phyloP scores from a whole-genome alignment of 768 basidiomycete species.

The Scleroderma bovista region DNA sequence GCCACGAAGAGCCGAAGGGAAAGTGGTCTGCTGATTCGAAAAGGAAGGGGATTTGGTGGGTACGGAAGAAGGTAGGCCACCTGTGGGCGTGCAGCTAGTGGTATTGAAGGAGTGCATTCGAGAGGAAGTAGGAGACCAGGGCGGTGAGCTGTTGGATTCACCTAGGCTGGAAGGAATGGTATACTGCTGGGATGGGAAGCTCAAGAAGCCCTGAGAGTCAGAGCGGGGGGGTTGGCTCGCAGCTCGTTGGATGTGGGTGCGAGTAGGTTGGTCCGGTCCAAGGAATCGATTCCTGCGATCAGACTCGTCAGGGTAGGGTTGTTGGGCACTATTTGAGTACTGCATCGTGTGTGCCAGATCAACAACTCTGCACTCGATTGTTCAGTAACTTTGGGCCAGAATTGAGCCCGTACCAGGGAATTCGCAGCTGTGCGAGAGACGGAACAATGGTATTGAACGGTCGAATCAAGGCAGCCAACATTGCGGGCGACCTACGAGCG shows the following conservation, averaged over 20 bases:
- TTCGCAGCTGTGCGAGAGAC: too few relatives aligned
- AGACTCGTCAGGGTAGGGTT: slow-evolving; percentile 39
- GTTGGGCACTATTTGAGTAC: slow-evolving; percentile 27
- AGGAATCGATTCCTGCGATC: slow-evolving; percentile 63
- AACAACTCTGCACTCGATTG: too few relatives aligned
- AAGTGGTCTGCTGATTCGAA: slow-evolving; percentile 51
- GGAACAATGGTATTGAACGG: too few relatives aligned
- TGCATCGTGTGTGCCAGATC: too few relatives aligned
- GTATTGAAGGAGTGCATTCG: slow-evolving; percentile 42
- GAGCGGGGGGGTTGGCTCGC: slow-evolving; percentile 64
- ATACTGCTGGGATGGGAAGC: slow-evolving; percentile 49
- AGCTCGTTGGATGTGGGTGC: slow-evolving; percentile 55
- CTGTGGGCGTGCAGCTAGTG: background rate
- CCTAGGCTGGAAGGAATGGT: slow-evolving; percentile 47
- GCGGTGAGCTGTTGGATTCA: slow-evolving; percentile 16
- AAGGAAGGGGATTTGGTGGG: slow-evolving; percentile 68
- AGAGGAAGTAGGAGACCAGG: slow-evolving; percentile 43
- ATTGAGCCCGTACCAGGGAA: too few relatives aligned
- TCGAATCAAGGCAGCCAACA: too few relatives aligned
- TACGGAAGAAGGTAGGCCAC: slow-evolving; percentile 38
- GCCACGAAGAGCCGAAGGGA: slow-evolving; percentile 63
- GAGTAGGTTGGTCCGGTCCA: slow-evolving; percentile 36
- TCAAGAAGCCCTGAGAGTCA: slow-evolving; percentile 40
- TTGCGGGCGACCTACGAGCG: too few relatives aligned
- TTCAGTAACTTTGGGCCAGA: too few relatives aligned